Evolutionary conservation across 345 rosid species (phyloP), one percentile per base, ranked within the genome.

Genomic region (Citrus mangshanensis): DNA sequence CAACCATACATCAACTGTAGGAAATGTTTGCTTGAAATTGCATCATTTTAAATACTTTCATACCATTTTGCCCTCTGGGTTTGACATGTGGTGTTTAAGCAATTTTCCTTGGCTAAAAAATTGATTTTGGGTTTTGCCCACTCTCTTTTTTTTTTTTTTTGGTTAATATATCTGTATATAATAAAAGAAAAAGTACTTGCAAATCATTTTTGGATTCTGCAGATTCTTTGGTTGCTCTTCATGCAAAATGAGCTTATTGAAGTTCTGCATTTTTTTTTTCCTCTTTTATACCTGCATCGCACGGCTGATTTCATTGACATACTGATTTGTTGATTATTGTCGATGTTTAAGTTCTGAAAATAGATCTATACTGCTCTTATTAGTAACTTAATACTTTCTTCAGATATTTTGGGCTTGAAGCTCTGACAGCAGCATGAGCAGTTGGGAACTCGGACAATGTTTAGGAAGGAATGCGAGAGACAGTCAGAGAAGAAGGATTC

Each of bases 371-470:
- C 10, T 34, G 46, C 40, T 72, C 14, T 72, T 72, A 12, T 70
- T 49, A 70, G 59, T 55, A 56, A 56, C 32, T 25, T 9, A 60
- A 73, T 60, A 25, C 37, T 60, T 10, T 24, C 54, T 38, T 37
- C 22, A 7, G n/a, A 59, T 59, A 24, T 16, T 58, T 25, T 37
- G 56, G 67, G 42, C 7, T 21, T 24, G 28, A 25, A n/a, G 62
- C 13, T 69, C 70, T 69, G 46, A 58, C 40, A 34, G 30, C 72
- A n/a, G 54, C 28, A 75, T 75, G 79, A 59, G 78, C 60, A 27
- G 72, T 8, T 16, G 49, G 75, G 76, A 42, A 30, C 30, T 73
- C 4, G n/a, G 37, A 13, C 40, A 75, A 55, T 80, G 28, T 69
- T 27, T 25, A n/a, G 75, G 76, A 54, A 71, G 42, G 64, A 37